Percentiles rank a stretch among this genome's conserved stretches.
Conservation (phyloP, 2,329 filamentous ascomycete species). For the Lachnellula hyalina region DNA sequence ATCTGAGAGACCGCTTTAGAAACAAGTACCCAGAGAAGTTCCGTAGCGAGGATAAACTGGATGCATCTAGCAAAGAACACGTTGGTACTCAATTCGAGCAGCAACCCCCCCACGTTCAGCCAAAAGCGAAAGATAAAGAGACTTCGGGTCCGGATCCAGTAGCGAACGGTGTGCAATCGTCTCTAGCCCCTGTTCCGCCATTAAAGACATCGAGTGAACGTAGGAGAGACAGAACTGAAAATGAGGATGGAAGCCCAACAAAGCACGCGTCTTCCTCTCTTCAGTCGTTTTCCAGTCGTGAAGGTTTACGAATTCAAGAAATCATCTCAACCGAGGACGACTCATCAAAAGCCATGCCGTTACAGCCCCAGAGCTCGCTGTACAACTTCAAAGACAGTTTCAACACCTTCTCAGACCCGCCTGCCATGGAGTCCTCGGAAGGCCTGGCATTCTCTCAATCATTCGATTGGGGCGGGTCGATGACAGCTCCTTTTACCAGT, state of each 20-base stretch:
- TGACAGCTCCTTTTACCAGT: constrained; percentile 37
- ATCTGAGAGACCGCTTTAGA: constrained; percentile 56
- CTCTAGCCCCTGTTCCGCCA: constrained; percentile 2
- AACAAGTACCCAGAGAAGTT: constrained; percentile 58
- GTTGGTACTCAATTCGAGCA: background rate
- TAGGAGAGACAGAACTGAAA: background rate
- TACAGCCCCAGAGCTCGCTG: constrained; percentile 5
- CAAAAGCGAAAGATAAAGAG: background rate
- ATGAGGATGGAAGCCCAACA: background rate
- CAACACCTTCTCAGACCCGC: constrained; percentile 18
- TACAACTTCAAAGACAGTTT: constrained; percentile 19
- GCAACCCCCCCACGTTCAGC: background rate
- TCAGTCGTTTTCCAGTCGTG: constrained; percentile 17
- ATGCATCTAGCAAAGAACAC: background rate
- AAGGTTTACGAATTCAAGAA: constrained; percentile 26
- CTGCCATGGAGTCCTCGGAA: constrained; percentile 28
- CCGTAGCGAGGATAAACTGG: constrained; percentile 26
- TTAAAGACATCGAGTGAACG: background rate
- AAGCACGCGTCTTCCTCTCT: constrained; percentile 1
- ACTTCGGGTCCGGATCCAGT: constrained; percentile 2
- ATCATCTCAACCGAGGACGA: constrained; percentile 23
- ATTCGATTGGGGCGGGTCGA: constrained; percentile 42
- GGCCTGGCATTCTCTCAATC: constrained; percentile 32
- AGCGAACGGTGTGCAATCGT: background rate
- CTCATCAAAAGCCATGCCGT: constrained; percentile 7